These are phyloP conservation scores for Dactylorhiza incarnata DNA, from an alignment of 106 monocot species.

Conservation along the genomic window DNA sequence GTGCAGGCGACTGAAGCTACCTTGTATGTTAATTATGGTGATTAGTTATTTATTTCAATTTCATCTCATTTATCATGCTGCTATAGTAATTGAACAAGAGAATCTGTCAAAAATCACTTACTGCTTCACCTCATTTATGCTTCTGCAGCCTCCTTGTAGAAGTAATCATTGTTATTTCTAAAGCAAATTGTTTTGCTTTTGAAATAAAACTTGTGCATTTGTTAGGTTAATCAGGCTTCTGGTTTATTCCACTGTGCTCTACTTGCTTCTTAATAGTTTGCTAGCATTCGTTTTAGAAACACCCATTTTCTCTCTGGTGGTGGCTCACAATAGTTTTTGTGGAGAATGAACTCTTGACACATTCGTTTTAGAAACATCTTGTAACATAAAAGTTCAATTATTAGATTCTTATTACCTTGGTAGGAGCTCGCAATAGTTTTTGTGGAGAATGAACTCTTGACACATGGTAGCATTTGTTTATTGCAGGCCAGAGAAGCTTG, in stretches of 20 bases:
- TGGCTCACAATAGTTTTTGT: not conserved
- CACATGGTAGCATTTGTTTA: constrained; percentile 7
- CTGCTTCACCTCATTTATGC: not conserved
- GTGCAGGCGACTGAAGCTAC: not conserved
- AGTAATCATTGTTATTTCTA: not conserved
- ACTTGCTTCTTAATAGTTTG: not conserved
- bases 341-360: too few species aligned
- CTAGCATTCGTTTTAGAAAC: not conserved
- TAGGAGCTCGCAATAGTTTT: not conserved
- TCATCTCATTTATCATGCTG: not conserved
- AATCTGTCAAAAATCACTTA: not conserved
- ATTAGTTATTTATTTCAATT: not conserved
- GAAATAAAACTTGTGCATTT: too few species aligned
- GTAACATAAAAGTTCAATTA: not conserved
- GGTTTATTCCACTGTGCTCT: not conserved
- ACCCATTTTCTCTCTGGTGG: not conserved
- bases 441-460: not conserved
- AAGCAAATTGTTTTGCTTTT: not conserved
- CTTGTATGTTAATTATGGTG: not conserved
- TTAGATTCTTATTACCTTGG: not conserved
- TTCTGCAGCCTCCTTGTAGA: not conserved
- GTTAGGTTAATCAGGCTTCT: not conserved
- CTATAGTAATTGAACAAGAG: not conserved
- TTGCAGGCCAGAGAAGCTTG: constrained; percentile 77
- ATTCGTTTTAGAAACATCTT: not conserved